A percentile compares a stretch with the other conserved stretches of the same genome.
These are phyloP conservation scores for Umbelopsis sp. DNA, from an alignment of 192 early-diverging fungal genomes.

Conservation along the genomic window DNA sequence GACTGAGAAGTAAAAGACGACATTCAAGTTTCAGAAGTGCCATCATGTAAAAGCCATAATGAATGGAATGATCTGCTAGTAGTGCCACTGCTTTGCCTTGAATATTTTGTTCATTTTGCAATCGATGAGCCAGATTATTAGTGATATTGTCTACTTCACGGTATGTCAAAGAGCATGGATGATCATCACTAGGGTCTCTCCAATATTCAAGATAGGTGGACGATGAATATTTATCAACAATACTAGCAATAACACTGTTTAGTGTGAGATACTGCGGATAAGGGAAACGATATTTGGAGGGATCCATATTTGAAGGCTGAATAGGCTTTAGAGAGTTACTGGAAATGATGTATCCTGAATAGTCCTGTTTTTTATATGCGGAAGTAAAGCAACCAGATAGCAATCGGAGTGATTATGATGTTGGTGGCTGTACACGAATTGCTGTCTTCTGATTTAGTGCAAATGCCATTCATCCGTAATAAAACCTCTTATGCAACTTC, in stretches of 20 bases:
- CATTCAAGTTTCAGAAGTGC: constrained; percentile 17
- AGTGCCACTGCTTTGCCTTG: neutral
- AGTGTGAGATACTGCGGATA: neutral
- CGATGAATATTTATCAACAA: neutral
- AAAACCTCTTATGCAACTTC: too few species aligned
- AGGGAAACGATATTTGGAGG: neutral
- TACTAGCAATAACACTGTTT: neutral
- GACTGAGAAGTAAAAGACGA: constrained; percentile 3
- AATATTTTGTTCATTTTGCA: neutral
- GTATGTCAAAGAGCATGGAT: neutral
- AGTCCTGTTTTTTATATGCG: too few species aligned
- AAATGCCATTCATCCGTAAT: too few species aligned
- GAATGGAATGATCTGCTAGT: constrained; percentile 10
- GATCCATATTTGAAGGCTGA: neutral
- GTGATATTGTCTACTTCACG: constrained; percentile 15
- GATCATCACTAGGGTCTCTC: neutral
- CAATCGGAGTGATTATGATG: too few species aligned
- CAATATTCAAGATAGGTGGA: neutral
- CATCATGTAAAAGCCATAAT: constrained; percentile 2
- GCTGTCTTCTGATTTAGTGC: too few species aligned
- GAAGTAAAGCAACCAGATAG: too few species aligned
- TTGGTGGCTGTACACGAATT: too few species aligned
- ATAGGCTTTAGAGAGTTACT: too few species aligned
- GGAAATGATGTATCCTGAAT: too few species aligned
- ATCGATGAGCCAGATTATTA: constrained; percentile 14